These are phyloP conservation scores for Violaceomyces palustris DNA, from an alignment of 1,284 basidiomycete genomes.

Conservation along the genomic window DNA sequence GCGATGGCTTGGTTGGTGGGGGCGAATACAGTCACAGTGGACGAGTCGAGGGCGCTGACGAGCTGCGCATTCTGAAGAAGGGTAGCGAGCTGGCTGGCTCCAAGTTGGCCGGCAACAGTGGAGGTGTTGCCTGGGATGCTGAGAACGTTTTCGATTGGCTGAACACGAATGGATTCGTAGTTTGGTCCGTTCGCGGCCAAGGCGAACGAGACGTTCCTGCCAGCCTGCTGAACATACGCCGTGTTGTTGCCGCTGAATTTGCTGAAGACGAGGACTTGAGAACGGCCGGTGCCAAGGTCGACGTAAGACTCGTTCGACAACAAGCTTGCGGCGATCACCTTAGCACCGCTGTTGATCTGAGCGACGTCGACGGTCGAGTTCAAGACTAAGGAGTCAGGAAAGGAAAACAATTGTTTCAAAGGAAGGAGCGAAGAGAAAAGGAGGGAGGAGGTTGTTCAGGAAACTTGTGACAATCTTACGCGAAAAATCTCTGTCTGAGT, in stretches of 20 bases:
- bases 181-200: constrained; percentile 54
- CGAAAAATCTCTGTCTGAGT: too few species aligned
- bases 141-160: constrained; percentile 56
- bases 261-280: constrained; percentile 64
- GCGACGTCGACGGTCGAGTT: constrained; percentile 58
- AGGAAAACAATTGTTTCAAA: too few species aligned
- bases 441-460: too few species aligned
- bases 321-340: constrained; percentile 64
- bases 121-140: constrained; percentile 44
- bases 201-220: constrained; percentile 30
- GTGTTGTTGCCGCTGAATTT: constrained; percentile 54
- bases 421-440: too few species aligned
- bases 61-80: constrained; percentile 54
- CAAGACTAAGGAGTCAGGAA: constrained; percentile 52
- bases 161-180: constrained; percentile 54
- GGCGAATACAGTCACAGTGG: constrained; percentile 66
- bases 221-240: constrained; percentile 60
- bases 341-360: constrained; percentile 51
- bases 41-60: constrained; percentile 54
- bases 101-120: constrained; percentile 9
- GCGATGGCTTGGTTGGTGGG: constrained; percentile 54
- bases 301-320: constrained; percentile 57
- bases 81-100: constrained; percentile 48
- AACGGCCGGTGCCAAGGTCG: constrained; percentile 27
- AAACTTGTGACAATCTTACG: too few species aligned